Evolutionary conservation across 1,139 yeast genomes (phyloP).

Genomic region (Sugiyamaella castrensis): DNA sequence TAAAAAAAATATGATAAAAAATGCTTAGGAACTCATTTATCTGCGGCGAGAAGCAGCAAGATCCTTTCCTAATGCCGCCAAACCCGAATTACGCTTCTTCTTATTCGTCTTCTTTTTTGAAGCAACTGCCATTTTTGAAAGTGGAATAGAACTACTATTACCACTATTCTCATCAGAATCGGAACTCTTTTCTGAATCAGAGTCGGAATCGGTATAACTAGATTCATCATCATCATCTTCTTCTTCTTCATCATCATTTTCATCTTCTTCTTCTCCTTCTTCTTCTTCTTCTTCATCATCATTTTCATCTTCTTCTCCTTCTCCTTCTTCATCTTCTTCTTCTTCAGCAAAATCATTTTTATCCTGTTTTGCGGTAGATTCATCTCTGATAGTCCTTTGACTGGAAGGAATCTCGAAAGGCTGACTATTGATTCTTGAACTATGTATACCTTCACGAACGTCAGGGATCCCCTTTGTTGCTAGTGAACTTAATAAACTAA

Average conservation of each 20-base stretch:
- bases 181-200: slow-evolving; percentile 17
- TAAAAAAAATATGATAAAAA: not conserved
- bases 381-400: slow-evolving; percentile 43
- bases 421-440: slow-evolving; percentile 5
- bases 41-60: slow-evolving; percentile 34
- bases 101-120: slow-evolving; percentile 12
- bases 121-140: slow-evolving; percentile 10
- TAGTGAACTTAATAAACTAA: slow-evolving; percentile 15
- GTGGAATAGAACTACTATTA: slow-evolving; percentile 13
- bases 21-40: not conserved
- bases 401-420: slow-evolving; percentile 32
- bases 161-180: slow-evolving; percentile 13
- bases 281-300: slow-evolving; percentile 67
- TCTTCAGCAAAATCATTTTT: slow-evolving; percentile 71
- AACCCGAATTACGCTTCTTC: slow-evolving; percentile 20
- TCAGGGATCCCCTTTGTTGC: slow-evolving; percentile 16
- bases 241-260: slow-evolving; percentile 50
- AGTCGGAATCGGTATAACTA: slow-evolving; percentile 39
- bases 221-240: slow-evolving; percentile 51
- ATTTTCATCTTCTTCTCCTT: slow-evolving; percentile 42
- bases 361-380: no score
- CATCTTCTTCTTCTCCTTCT: no score
- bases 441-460: slow-evolving; percentile 13
- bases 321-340: slow-evolving; percentile 51
- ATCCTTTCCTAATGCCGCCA: slow-evolving; percentile 18